Base-by-base conservation (phyloP, 495 filamentous ascomycete genomes). In the Penicillium chermesinum region DNA sequence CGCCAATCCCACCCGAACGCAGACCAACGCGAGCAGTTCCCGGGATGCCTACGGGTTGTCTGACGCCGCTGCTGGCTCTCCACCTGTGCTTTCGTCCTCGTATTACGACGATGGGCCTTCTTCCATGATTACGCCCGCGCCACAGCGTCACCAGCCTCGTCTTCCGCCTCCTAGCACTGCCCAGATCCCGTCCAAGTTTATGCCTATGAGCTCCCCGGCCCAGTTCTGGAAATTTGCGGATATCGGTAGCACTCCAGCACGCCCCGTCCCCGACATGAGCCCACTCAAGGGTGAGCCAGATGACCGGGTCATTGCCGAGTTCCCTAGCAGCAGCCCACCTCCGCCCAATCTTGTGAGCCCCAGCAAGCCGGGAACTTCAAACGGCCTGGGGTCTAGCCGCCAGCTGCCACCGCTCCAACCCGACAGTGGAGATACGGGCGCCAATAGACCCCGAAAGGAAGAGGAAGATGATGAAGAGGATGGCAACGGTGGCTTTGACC, bases 151-250 rank as follows among this genome's bases (percentile, higher is more conserved):
- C 41, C 84, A 91, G 51, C 89, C 88, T 20, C 80, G 79, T 35
- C 81, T 96, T 21, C 89, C 87, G 1, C 89, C 91, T 15, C 93
- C 93, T 0, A 91, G 85, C 58, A 95, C 93, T 0, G 82, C 85
- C 5, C 88, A 93, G 57, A 77, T 91, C 35, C 94, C 94, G 2
- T 95, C 89, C 56, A 89, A 91, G 62, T 93, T 91, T 68, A 90
- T 96, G 82, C 88, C 90, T 14, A 90, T 91, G 61, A 91, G 86
- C 61, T 94, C 87, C 16, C 93, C 93, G 0, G 93, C 94, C n/a
- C 89, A 91, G 15, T 97, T 96, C 70, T 97, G 91, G 91, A 94
- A 88, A 59, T 93, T 86, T 59, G 82, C 69, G 25, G 64, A 71
- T 50, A 69, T 71, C 78, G 81, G 84, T 9, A 89, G 82, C 66